Evolutionary conservation across 306 rosid genomes (phyloP), one percentile per base, ranked within the genome.

Genomic region (Cicer bijugum): DNA sequence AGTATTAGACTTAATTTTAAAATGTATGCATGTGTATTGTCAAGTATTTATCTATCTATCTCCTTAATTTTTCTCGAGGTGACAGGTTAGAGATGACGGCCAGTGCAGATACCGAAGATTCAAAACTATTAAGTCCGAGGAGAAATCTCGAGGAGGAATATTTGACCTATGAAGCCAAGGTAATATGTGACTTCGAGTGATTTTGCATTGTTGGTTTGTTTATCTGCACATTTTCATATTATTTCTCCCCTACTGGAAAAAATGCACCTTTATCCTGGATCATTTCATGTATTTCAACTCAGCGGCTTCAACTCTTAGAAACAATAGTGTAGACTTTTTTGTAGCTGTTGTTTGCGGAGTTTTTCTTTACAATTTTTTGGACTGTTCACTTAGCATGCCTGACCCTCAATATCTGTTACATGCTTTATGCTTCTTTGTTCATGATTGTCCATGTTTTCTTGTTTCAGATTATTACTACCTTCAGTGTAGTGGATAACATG

Each of bases 401-500:
- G 74, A 44, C 52, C 35, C 44, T 63, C 35, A 8, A 11, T 45
- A 60, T 76, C 40, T 71, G 58, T 80, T 68, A 9, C 45, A 12
- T 40, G 14, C 48, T 75, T 23, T 48, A 50, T 71, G 33, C 62
- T 58, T 76, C 53, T 52, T 52, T 72, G 53, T 82, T 69, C 23
- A 17, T 65, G 68, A 11, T 84, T 51, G 17, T 14, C 39, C 38
- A 10, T 39, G 57, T 75, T 70, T 67, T 79, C 11, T 75, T 85
- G 59, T 81, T 85, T 75, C 92, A 95, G 99, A 90, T 95, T 59
- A 86, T 95, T 78, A 85, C 99, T 65, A 95, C 93, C 79, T 91
- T 95, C 88, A 90, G 97, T 75, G 99, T 91, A 39, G 93, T 95
- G 78, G 97, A 95, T 84, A 87, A 89, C 86, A 88, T 91, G 97